phyloP scores from a whole-genome alignment of 2,329 filamentous ascomycete genomes.

The Alternaria incomplexa region DNA sequence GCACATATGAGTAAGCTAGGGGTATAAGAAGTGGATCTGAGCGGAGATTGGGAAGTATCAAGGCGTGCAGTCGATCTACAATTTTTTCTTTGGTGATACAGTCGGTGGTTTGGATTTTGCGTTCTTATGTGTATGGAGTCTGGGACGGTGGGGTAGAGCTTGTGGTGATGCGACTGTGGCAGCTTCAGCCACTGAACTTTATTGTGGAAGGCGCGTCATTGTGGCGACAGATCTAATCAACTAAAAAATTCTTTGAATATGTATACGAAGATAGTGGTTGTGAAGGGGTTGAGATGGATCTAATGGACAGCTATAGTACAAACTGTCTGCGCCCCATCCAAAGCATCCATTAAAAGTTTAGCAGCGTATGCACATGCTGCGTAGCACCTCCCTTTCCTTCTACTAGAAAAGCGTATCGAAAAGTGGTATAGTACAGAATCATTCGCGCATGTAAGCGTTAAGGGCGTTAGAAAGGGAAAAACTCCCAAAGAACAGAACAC shows the following conservation, averaged over 20 bases:
- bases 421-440: conserved; percentile 26
- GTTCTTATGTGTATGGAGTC: neutral
- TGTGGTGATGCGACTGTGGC: neutral
- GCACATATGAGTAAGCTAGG: neutral
- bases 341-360: conserved; percentile 1
- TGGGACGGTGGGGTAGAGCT: neutral
- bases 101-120: neutral
- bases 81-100: neutral
- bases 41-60: neutral
- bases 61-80: neutral
- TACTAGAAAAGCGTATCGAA: conserved; percentile 5
- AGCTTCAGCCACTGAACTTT: conserved; percentile 2
- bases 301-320: conserved; percentile 1
- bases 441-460: conserved; percentile 18
- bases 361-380: neutral
- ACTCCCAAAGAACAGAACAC: neutral
- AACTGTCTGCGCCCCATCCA: neutral
- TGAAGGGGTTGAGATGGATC: neutral
- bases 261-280: neutral
- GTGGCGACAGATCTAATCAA: neutral
- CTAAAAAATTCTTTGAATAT: neutral
- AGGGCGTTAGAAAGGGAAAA: conserved; percentile 8
- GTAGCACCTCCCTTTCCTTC: neutral
- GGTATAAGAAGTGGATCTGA: neutral
- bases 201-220: neutral